These are phyloP conservation scores for Testicularia cyperi DNA, from an alignment of 1,284 basidiomycete species.

Conservation along the genomic window DNA sequence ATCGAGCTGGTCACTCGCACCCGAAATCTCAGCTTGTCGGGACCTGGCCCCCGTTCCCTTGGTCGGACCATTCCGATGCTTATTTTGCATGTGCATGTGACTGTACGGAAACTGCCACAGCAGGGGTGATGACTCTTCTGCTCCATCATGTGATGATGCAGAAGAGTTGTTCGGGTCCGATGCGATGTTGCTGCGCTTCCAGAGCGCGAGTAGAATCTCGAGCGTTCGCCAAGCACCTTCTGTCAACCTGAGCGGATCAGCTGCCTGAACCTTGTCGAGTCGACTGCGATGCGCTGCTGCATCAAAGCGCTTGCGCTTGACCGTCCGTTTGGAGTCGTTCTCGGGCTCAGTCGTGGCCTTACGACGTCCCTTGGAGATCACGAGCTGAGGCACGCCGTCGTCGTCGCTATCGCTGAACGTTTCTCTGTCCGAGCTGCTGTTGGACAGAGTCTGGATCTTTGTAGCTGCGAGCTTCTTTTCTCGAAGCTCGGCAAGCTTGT, in stretches of 20 bases:
- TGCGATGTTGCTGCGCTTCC: slow-evolving; percentile 7
- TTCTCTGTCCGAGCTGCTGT: slow-evolving; percentile 10
- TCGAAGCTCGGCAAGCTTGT: slow-evolving; percentile 11
- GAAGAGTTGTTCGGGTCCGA: background rate
- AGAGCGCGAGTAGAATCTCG: slow-evolving; percentile 12
- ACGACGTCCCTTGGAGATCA: slow-evolving; percentile 1
- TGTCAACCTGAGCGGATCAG: slow-evolving; percentile 7
- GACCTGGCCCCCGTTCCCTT: background rate
- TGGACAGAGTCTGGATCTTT: background rate
- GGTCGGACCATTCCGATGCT: too few relatives aligned
- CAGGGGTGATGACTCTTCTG: slow-evolving; percentile 5
- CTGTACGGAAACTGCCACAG: slow-evolving; percentile 26
- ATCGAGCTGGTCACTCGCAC: slow-evolving; percentile 12
- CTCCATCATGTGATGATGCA: too few relatives aligned
- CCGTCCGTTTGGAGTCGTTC: slow-evolving; percentile 6
- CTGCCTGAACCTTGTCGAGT: too few relatives aligned
- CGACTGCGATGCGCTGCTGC: background rate
- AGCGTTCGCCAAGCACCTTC: slow-evolving; percentile 37
- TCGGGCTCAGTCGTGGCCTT: background rate
- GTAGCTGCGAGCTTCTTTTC: slow-evolving; percentile 4
- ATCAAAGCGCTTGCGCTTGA: background rate
- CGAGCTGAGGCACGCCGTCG: background rate
- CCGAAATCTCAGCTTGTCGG: background rate
- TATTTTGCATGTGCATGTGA: too few relatives aligned
- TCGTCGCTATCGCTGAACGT: slow-evolving; percentile 5